These are phyloP conservation scores for Ophiosphaerella korrae DNA, from an alignment of 2,329 filamentous ascomycete genomes.

Conservation along the genomic window DNA sequence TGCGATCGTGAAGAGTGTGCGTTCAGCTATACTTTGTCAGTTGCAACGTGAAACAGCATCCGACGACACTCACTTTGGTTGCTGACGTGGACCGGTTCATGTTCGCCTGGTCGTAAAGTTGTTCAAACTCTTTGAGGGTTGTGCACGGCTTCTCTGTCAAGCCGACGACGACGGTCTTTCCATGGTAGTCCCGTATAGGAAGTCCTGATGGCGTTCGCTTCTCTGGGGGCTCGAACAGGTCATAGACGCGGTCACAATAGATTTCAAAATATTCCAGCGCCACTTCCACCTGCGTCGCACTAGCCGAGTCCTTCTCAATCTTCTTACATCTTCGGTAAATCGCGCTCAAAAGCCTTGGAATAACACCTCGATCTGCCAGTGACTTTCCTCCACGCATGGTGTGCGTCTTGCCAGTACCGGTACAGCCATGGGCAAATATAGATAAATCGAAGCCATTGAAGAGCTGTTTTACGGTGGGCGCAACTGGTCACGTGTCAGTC, in stretches of 20 bases:
- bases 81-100: conserved; percentile 86
- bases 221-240: conserved; percentile 85
- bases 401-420: conserved; percentile 92
- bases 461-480: conserved; percentile 86
- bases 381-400: conserved; percentile 93
- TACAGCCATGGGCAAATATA: conserved; percentile 91
- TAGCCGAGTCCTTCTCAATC: conserved; percentile 77
- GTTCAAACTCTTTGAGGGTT: conserved; percentile 87
- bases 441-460: conserved; percentile 78
- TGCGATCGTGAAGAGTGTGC: conserved; percentile 89
- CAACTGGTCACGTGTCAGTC: conserved; percentile 61
- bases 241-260: conserved; percentile 94
- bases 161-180: conserved; percentile 85
- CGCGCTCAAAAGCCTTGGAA: conserved; percentile 80
- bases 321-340: conserved; percentile 87
- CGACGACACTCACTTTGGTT: conserved; percentile 66
- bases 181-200: conserved; percentile 82
- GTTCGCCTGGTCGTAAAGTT: conserved; percentile 88
- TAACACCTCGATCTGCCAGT: conserved; percentile 83
- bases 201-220: conserved; percentile 82
- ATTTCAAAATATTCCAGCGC: conserved; percentile 93
- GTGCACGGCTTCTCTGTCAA: conserved; percentile 81
- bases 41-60: neutral
- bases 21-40: conserved; percentile 64
- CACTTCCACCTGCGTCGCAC: conserved; percentile 72